phyloP scores from a whole-genome alignment of 495 filamentous ascomycete species.

The Viridothelium virens region DNA sequence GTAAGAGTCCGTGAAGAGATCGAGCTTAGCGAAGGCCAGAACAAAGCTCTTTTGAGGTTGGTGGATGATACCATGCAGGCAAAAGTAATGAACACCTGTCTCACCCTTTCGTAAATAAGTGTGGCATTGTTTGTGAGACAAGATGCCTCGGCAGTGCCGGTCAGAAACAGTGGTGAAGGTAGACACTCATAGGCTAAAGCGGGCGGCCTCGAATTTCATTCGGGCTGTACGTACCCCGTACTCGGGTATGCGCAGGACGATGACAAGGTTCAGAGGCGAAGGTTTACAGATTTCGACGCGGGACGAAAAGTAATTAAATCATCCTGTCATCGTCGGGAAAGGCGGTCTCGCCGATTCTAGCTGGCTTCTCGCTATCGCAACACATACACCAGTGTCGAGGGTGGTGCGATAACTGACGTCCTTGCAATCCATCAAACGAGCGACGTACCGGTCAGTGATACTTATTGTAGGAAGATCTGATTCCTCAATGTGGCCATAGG shows the following conservation, averaged over 20 bases:
- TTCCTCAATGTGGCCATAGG: not conserved
- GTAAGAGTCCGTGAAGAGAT: too few species aligned
- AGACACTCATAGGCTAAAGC: not conserved
- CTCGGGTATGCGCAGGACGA: not conserved
- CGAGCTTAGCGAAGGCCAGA: too few species aligned
- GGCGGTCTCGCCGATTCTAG: not conserved
- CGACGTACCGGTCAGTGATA: not conserved
- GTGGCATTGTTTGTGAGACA: not conserved
- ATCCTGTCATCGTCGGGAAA: not conserved
- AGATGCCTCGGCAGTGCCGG: not conserved
- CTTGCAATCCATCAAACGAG: not conserved
- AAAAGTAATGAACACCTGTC: not conserved
- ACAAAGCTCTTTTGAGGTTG: not conserved
- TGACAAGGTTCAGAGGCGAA: not conserved
- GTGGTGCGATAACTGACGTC: not conserved
- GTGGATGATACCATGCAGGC: not conserved
- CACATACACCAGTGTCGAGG: not conserved
- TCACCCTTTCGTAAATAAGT: not conserved
- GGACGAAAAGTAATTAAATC: not conserved
- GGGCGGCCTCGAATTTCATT: not conserved
- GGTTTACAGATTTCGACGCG: not conserved
- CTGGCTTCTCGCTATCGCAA: not conserved
- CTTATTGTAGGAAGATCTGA: not conserved
- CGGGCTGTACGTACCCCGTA: not conserved
- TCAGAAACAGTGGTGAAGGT: not conserved